Evolutionary conservation across 2,329 filamentous ascomycete genomes (phyloP).

Genomic region (Claviceps capensis): DNA sequence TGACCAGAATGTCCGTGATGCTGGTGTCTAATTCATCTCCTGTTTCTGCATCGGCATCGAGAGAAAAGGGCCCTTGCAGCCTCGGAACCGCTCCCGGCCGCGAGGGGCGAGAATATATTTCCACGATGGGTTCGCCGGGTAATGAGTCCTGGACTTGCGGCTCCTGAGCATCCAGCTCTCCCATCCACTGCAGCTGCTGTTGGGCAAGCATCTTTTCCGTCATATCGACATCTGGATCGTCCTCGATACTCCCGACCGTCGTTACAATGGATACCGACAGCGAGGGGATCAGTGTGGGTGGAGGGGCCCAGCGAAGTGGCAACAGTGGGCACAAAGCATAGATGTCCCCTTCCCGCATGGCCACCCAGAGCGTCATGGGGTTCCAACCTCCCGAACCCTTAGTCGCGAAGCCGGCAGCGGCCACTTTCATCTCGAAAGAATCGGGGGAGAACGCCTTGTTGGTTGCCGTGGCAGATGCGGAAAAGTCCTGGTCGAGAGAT

Average conservation of each 20-base stretch:
- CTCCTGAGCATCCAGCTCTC: constrained; percentile 49
- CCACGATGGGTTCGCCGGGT: constrained; percentile 32
- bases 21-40: constrained; percentile 43
- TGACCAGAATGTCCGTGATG: constrained; percentile 47
- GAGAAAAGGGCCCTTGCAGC: constrained; percentile 48
- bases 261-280: constrained; percentile 72
- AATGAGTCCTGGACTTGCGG: constrained; percentile 38
- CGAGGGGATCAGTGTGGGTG: constrained; percentile 63
- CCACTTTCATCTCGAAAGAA: constrained; percentile 84
- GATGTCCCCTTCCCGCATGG: constrained; percentile 87
- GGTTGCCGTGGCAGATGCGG: constrained; percentile 57
- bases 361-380: constrained; percentile 90
- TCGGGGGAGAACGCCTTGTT: constrained; percentile 81
- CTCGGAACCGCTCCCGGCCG: constrained; percentile 44
- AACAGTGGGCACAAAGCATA: constrained; percentile 88
- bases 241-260: constrained; percentile 50
- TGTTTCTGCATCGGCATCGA: constrained; percentile 40
- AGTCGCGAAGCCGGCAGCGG: constrained; percentile 66
- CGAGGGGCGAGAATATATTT: constrained; percentile 43
- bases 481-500: constrained; percentile 70
- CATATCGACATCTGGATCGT: constrained; percentile 39
- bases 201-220: constrained; percentile 43
- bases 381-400: constrained; percentile 71
- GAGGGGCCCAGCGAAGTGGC: constrained; percentile 72
- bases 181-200: constrained; percentile 55